Conservation (phyloP, 2,329 filamentous ascomycete genomes). For the Botrytis hyacinthi region DNA sequence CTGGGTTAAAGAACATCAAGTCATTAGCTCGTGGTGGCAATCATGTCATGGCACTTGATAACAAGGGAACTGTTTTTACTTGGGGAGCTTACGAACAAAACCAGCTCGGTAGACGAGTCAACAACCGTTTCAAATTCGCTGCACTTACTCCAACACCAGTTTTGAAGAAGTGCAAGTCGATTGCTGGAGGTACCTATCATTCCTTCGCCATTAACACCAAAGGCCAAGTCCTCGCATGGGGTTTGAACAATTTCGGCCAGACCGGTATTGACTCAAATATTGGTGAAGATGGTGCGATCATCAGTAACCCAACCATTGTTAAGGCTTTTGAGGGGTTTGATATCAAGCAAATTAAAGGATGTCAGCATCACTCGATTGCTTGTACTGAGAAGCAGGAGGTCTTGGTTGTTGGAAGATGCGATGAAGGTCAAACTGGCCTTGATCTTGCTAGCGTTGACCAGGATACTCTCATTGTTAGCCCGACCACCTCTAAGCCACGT, state of each 20-base stretch:
- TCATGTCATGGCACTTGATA: constrained; percentile 58
- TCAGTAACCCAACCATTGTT: constrained; percentile 35
- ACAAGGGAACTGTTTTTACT: constrained; percentile 57
- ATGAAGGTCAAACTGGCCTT: constrained; percentile 55
- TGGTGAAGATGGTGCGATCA: constrained; percentile 67
- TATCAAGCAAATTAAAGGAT: constrained; percentile 56
- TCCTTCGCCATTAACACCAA: constrained; percentile 71
- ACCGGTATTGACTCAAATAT: constrained; percentile 64
- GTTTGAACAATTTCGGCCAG: constrained; percentile 83
- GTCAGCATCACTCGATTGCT: constrained; percentile 71
- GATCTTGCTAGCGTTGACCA: constrained; percentile 53
- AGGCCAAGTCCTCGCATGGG: constrained; percentile 75
- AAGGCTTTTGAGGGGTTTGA: neutral
- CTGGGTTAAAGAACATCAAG: constrained; percentile 55
- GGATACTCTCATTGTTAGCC: constrained; percentile 61
- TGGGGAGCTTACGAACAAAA: constrained; percentile 69
- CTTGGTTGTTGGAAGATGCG: constrained; percentile 60
- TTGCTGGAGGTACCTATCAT: constrained; percentile 67
- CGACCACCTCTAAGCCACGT: constrained; percentile 54
- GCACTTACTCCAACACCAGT: constrained; percentile 38
- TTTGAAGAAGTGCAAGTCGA: constrained; percentile 34
- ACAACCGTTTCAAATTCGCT: constrained; percentile 31
- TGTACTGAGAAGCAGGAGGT: constrained; percentile 56
- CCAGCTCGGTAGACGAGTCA: constrained; percentile 56
- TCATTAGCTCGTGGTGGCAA: constrained; percentile 55